A percentile compares a stretch with the other conserved stretches of the same genome.
Conservation (phyloP, 495 filamentous ascomycete genomes). For the Penicillium lagena region DNA sequence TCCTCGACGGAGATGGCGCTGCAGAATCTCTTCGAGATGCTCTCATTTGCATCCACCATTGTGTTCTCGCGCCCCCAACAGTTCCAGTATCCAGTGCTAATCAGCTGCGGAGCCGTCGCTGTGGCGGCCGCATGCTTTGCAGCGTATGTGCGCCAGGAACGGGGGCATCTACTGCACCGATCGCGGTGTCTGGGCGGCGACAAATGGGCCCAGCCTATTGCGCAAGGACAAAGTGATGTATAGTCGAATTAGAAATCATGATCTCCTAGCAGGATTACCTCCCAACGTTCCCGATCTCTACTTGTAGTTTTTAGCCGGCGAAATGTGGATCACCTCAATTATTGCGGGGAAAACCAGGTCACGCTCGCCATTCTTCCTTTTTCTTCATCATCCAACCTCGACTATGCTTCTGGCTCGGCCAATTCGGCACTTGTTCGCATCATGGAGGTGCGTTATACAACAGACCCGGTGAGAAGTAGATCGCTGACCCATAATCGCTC, state of each 20-base stretch:
- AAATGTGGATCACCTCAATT: background rate
- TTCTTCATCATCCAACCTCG: background rate
- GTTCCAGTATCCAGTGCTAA: conserved; percentile 55
- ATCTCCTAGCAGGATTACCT: too few species aligned
- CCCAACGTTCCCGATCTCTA: too few species aligned
- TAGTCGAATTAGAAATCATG: background rate
- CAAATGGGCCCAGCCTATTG: too few species aligned
- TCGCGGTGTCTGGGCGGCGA: conserved; percentile 25
- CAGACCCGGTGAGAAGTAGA: too few species aligned
- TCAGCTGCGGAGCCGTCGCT: conserved; percentile 46
- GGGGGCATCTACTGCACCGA: conserved; percentile 59
- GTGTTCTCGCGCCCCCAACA: conserved; percentile 48
- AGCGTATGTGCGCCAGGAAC: conserved; percentile 45
- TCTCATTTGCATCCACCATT: conserved; percentile 56
- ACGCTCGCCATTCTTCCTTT: background rate
- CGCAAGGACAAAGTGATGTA: conserved; percentile 4
- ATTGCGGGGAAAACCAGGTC: conserved; percentile 21
- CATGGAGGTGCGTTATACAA: conserved; percentile 13
- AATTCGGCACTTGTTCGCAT: conserved; percentile 4
- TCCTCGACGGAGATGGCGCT: conserved; percentile 54
- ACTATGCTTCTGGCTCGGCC: conserved; percentile 3
- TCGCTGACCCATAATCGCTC: conserved; percentile 31
- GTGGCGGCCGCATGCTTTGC: conserved; percentile 48
- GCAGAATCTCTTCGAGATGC: conserved; percentile 62
- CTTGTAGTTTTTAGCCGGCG: too few species aligned